Percentiles rank a stretch among this genome's conserved stretches.
Conservation (phyloP, 2,329 filamentous ascomycete species). For the Anisogramma anomala region DNA sequence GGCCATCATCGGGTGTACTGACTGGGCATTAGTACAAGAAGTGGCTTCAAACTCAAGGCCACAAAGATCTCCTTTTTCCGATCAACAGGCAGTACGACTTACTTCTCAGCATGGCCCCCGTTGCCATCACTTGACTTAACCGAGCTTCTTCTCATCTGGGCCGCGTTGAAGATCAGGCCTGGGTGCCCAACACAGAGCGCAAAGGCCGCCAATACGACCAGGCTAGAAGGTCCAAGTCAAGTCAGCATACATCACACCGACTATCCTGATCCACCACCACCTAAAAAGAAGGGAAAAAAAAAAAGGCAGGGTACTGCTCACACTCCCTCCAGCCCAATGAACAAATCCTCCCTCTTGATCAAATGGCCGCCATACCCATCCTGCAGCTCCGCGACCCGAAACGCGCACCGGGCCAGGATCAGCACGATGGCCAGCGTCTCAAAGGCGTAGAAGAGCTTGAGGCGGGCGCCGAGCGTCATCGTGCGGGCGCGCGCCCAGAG, state of each 20-base stretch:
- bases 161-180: constrained; percentile 3
- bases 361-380: constrained; percentile 47
- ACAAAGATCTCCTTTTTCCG: too few relatives aligned
- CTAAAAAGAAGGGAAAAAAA: too few relatives aligned
- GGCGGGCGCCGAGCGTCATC: constrained; percentile 17
- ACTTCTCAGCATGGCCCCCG: not conserved
- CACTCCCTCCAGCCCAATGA: constrained; percentile 14
- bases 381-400: constrained; percentile 53
- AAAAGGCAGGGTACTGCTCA: not conserved
- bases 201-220: constrained; percentile 4
- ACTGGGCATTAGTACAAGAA: too few relatives aligned
- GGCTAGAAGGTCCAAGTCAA: not conserved
- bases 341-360: constrained; percentile 25
- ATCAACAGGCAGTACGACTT: too few relatives aligned
- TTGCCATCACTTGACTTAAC: not conserved
- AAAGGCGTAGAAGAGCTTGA: constrained; percentile 39
- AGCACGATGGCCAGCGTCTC: constrained; percentile 42
- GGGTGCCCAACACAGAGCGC: constrained; percentile 11
- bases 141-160: not conserved
- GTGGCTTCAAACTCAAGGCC: too few relatives aligned
- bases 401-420: constrained; percentile 50
- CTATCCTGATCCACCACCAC: not conserved
- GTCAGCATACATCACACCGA: not conserved
- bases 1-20: too few relatives aligned
- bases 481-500: too few relatives aligned